Base-by-base conservation (phyloP, 257 asterid genomes). In the Nicotiana noctiflora region DNA sequence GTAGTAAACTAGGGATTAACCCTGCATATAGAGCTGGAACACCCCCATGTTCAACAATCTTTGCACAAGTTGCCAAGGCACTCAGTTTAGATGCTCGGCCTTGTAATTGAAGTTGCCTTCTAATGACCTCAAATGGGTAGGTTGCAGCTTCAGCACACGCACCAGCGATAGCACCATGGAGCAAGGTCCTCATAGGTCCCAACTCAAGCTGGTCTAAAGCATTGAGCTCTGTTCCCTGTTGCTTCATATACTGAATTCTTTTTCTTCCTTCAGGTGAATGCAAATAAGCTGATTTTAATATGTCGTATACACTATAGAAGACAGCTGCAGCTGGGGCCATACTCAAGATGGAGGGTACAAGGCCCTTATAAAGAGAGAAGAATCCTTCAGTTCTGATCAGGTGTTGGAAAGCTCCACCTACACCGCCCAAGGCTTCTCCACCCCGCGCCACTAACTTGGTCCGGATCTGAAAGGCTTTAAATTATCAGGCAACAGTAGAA, bases 251-350 rank as follows among this genome's bases (percentile, higher is more conserved):
- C 88, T 86, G 79, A 68, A 89, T 89, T 87, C 98, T 91, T 84
- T 86, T 87, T 85, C 89, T 88, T 80, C 99, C 99, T 82, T 91
- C 97, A 9, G 93, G 90, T 75, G 99, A 93, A 76, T n/a, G 93
- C 79, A 95, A 90, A 85, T 89, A 95, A 65, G 96, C 83, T 10
- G 97, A 89, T 89, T 94, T 95, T 81, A 95, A 85, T 77, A 95
- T 92, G 80, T 95, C 99, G 70, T 95, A 95, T 37, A 93, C 97
- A 82, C 97, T 97, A 66, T 95, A 95, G 88, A 91, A 95, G 70
- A 95, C 97, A 32, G 99, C 99, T 70, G 97, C 99, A 44, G 97
- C 90, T 80, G 99, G 99, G 27, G 98, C 99, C 99, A 95, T 95
- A 89, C 99, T 93, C 75, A 95, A 86, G 85, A 95, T 93, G 31